Percentiles rank a stretch among this genome's conserved stretches.
Conservation (phyloP, 2,329 filamentous ascomycete genomes). For the Colletotrichum camelliae region DNA sequence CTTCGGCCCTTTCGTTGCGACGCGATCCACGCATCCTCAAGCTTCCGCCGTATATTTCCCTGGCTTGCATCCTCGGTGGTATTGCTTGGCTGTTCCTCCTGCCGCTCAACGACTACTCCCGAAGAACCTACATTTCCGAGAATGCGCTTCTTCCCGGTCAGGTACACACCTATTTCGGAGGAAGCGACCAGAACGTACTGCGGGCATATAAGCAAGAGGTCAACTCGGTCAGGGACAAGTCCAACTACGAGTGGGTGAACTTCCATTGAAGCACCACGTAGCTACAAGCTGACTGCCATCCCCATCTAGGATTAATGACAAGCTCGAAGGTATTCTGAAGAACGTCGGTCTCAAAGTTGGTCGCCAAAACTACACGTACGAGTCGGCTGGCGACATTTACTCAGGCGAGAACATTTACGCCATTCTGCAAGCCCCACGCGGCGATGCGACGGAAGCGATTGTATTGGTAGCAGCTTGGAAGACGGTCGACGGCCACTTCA, state of each 20-base stretch:
- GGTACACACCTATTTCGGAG: conserved; percentile 96
- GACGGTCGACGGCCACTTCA: conserved; percentile 79
- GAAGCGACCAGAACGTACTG: conserved; percentile 94
- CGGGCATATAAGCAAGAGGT: conserved; percentile 89
- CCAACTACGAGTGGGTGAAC: conserved; percentile 55
- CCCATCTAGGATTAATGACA: conserved; percentile 65
- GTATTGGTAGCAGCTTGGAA: conserved; percentile 90
- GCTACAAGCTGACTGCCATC: neutral
- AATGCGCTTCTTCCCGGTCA: conserved; percentile 95
- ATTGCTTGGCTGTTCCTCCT: conserved; percentile 89
- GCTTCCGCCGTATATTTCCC: conserved; percentile 85
- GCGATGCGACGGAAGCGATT: conserved; percentile 96
- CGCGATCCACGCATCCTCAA: conserved; percentile 82
- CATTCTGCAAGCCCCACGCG: conserved; percentile 89
- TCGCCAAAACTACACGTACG: conserved; percentile 86
- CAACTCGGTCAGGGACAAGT: conserved; percentile 60
- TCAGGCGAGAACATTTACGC: conserved; percentile 91
- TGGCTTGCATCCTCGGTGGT: conserved; percentile 83
- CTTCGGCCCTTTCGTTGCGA: conserved; percentile 72
- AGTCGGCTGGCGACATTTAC: conserved; percentile 75
- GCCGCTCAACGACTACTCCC: conserved; percentile 88
- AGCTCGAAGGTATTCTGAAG: conserved; percentile 76
- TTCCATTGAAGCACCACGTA: neutral
- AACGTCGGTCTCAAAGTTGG: conserved; percentile 86
- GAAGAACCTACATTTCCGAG: conserved; percentile 94